Evolutionary conservation across 2,329 filamentous ascomycete species (phyloP), one percentile per base, ranked within the genome.

Genomic region (Trichophyton rubrum): DNA sequence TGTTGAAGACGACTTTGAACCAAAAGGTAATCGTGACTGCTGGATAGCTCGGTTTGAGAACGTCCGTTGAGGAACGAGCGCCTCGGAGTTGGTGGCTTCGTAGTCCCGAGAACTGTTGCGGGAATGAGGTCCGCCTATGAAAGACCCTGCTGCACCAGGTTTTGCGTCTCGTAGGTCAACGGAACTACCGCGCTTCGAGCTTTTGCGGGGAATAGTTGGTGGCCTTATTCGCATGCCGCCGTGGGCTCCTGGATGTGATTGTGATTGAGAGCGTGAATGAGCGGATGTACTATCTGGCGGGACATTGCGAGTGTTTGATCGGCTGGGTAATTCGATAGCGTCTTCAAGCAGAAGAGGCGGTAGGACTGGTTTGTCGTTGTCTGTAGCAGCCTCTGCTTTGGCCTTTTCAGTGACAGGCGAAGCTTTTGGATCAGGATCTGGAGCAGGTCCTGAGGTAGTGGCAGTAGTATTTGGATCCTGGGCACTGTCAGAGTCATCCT

Each of bases 151-250:
- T 9, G 17, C 17, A 17, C 9, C 20, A 9, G 9, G 43, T 22
- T 47, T 47, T 47, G 3, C 17, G 11, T 47, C 43, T 24, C 61
- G 2, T 3, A 66, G 59, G 43, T 65, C 61, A 24, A 62, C 45
- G 33, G 63, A 66, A 2, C 62, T 64, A 9, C 65, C 61, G 13
- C 86, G 80, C 69, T 84, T 85, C 0, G 88, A 90, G 69, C 86
- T 90, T 73, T 86, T 89, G 33, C 87, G 80, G 1, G 88, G 87
- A 35, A 90, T 80, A 6, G 80, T 77, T 0, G 84, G 84, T 3
- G 79, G 74, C 68, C 60, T 73, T 57, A 64, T 77, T 65, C 73
- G 69, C 58, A 71, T 66, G 61, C 64, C 70, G 59, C n/a, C 20
- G 20, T 47, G 43, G n/a, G 43, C 2, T 0, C 43, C 20, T 3